phyloP scores from a whole-genome alignment of 1,284 basidiomycete genomes.

The Cutaneotrichosporon mucoides region DNA sequence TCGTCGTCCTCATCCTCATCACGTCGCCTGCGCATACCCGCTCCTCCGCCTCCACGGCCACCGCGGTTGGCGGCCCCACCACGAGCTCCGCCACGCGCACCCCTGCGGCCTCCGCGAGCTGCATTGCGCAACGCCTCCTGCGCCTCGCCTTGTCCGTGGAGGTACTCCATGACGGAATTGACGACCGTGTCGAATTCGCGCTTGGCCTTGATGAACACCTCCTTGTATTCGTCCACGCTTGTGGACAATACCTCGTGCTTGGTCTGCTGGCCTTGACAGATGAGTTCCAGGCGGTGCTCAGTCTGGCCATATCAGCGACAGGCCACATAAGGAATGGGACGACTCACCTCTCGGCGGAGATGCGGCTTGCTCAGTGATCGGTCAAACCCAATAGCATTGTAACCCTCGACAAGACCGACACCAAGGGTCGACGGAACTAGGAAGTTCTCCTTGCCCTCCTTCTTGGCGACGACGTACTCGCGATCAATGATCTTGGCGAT shows the following conservation, averaged over 20 bases:
- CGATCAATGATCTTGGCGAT: conserved; percentile 91
- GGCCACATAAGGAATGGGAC: background rate
- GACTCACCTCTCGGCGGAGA: conserved; percentile 76
- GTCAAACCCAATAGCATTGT: conserved; percentile 84
- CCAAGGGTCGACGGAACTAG: conserved; percentile 93
- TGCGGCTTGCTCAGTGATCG: conserved; percentile 88
- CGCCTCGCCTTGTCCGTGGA: conserved; percentile 49
- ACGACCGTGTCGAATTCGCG: conserved; percentile 70
- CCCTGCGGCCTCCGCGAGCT: conserved; percentile 38
- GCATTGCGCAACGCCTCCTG: conserved; percentile 41
- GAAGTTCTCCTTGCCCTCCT: conserved; percentile 81
- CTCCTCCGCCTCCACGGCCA: conserved; percentile 23
- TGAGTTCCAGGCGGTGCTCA: conserved; percentile 86
- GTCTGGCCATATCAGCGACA: conserved; percentile 57
- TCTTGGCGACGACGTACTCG: conserved; percentile 83
- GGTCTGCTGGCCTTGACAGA: conserved; percentile 73
- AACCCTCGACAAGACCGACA: conserved; percentile 89
- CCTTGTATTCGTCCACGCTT: conserved; percentile 82
- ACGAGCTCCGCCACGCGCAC: conserved; percentile 8
- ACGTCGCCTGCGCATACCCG: background rate
- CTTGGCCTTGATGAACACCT: conserved; percentile 75
- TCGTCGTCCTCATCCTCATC: conserved; percentile 24
- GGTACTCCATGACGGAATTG: conserved; percentile 60
- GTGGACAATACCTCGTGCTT: conserved; percentile 77
- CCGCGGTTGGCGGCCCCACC: conserved; percentile 2